Evolutionary conservation across 805 yeast species (phyloP).

Genomic region (Scheffersomyces ergatensis): DNA sequence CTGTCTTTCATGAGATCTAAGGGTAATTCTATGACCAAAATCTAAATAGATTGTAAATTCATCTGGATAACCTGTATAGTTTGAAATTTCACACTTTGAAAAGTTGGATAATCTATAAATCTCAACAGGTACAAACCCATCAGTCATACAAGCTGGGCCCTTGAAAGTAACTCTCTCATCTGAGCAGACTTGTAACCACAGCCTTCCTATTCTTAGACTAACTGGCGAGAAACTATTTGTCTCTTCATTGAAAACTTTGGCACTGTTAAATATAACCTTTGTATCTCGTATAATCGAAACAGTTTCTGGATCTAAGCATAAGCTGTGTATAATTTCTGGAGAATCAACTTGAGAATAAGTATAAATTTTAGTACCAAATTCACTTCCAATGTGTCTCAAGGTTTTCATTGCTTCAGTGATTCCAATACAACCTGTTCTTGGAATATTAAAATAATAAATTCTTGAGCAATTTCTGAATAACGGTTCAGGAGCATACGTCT

Average conservation of each 20-base stretch:
- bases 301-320: conserved; percentile 35
- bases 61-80: conserved; percentile 22
- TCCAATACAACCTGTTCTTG: conserved; percentile 23
- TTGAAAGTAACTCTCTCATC: conserved; percentile 18
- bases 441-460: conserved; percentile 51
- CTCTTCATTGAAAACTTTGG: conserved; percentile 46
- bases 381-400: conserved; percentile 13
- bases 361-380: conserved; percentile 17
- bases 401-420: conserved; percentile 20
- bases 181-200: conserved; percentile 55
- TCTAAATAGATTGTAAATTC: conserved; percentile 36
- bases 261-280: conserved; percentile 31
- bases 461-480: conserved; percentile 52
- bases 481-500: conserved; percentile 49
- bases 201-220: conserved; percentile 65
- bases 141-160: conserved; percentile 19
- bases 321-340: conserved; percentile 28
- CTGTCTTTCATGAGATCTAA: conserved; percentile 34
- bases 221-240: conserved; percentile 57
- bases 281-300: conserved; percentile 35
- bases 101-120: conserved; percentile 31
- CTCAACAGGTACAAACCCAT: conserved; percentile 33
- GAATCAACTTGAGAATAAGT: conserved; percentile 34
- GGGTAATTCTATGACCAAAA: conserved; percentile 22
- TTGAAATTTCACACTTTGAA: conserved; percentile 32